phyloP scores from a whole-genome alignment of 2,329 filamentous ascomycete genomes.

The Fusarium continuum region DNA sequence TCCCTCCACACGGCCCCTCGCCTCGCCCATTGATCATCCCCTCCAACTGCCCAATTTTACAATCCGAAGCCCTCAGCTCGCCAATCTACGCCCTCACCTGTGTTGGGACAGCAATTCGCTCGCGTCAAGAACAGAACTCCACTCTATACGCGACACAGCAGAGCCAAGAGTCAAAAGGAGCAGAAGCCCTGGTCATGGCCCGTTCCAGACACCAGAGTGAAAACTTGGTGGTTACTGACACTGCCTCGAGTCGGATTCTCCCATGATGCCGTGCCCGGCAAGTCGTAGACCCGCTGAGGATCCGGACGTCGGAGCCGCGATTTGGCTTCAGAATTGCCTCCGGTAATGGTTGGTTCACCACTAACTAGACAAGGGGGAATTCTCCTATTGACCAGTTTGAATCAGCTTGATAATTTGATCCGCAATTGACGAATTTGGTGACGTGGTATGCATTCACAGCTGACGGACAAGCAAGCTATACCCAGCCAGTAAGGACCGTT shows the following conservation, averaged over 20 bases:
- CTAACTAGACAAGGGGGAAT: background rate
- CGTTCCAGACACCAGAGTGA: constrained; percentile 1
- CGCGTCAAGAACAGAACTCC: background rate
- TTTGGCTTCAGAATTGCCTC: background rate
- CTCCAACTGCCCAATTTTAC: background rate
- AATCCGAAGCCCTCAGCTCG: constrained; percentile 21
- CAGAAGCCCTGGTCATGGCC: background rate
- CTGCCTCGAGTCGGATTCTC: background rate
- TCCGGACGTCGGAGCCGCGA: constrained; percentile 2
- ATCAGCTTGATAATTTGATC: background rate
- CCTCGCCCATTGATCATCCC: constrained; percentile 20
- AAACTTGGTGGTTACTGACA: background rate
- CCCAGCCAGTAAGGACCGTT: background rate
- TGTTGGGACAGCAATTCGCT: constrained; percentile 3
- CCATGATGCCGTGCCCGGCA: background rate
- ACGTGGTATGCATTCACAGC: background rate
- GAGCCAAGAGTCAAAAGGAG: background rate
- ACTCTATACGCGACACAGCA: background rate
- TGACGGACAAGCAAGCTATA: background rate
- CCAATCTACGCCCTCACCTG: constrained; percentile 18
- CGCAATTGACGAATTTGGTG: background rate
- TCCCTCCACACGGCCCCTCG: background rate
- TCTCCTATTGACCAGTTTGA: background rate
- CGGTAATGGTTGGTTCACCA: background rate
- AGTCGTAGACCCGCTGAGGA: background rate